Percentiles rank a stretch among this genome's conserved stretches.
Evolutionary conservation across 2,329 filamentous ascomycete genomes (phyloP).

Genomic region (Colletotrichum viniferum): DNA sequence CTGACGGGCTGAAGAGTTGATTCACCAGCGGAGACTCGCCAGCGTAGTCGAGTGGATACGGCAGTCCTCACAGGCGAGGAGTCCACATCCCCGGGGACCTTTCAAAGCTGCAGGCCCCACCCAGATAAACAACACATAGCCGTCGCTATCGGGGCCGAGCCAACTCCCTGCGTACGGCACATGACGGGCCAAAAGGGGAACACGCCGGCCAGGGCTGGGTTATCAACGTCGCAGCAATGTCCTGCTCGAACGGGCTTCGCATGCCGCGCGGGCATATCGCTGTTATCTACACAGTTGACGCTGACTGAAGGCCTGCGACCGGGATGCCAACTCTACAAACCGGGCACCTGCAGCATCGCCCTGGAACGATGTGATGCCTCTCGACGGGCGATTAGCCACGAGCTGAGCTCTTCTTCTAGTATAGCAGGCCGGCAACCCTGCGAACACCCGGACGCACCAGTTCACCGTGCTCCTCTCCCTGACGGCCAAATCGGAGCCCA

Average conservation of each 20-base stretch:
- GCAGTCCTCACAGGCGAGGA: neutral
- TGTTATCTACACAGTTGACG: neutral
- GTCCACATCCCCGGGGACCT: neutral
- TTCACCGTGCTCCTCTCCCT: neutral
- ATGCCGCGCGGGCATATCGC: neutral
- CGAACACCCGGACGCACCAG: neutral
- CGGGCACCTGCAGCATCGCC: conserved; percentile 3
- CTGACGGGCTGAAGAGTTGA: neutral
- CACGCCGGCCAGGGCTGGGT: neutral
- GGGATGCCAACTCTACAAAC: neutral
- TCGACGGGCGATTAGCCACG: neutral
- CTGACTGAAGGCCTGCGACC: neutral
- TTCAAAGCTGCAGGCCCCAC: neutral
- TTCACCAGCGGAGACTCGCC: neutral
- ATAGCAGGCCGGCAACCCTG: neutral
- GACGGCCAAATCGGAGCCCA: neutral
- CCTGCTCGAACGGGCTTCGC: neutral
- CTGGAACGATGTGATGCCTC: neutral
- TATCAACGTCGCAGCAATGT: neutral
- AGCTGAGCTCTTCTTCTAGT: neutral
- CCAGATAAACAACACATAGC: conserved; percentile 5
- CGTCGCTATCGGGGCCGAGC: conserved; percentile 4
- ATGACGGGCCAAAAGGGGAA: neutral
- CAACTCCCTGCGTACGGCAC: neutral
- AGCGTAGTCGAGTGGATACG: neutral